Conservation (phyloP, 2,329 filamentous ascomycete species). For the Colletotrichum sp. region DNA sequence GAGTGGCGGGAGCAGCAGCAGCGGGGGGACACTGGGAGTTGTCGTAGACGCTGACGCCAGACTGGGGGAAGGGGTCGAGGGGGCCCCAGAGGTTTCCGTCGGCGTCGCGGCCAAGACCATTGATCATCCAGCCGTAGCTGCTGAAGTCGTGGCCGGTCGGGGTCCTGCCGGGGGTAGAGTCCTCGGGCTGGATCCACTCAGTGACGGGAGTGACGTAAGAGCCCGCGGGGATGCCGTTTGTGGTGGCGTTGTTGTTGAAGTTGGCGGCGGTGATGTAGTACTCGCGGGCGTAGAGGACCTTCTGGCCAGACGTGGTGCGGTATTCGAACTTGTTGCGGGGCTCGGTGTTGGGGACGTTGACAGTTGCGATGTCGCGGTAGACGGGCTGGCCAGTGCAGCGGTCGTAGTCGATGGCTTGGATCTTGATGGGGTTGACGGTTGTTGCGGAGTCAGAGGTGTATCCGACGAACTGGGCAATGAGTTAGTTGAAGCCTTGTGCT, state of each 20-base stretch:
- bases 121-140: slow-evolving; percentile 33
- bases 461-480: slow-evolving; percentile 35
- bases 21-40: slow-evolving; percentile 9
- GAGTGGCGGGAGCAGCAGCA: background rate
- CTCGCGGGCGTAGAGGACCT: slow-evolving; percentile 43
- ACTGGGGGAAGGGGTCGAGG: slow-evolving; percentile 36
- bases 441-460: slow-evolving; percentile 36
- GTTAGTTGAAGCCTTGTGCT: background rate
- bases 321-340: slow-evolving; percentile 44
- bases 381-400: slow-evolving; percentile 44
- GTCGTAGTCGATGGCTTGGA: slow-evolving; percentile 45
- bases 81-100: slow-evolving; percentile 38
- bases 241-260: slow-evolving; percentile 31
- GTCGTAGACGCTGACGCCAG: slow-evolving; percentile 17
- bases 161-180: slow-evolving; percentile 37
- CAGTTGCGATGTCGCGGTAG: slow-evolving; percentile 37
- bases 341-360: slow-evolving; percentile 30
- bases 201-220: slow-evolving; percentile 44
- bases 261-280: slow-evolving; percentile 40
- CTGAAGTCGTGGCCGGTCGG: slow-evolving; percentile 38
- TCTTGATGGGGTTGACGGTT: slow-evolving; percentile 34
- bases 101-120: slow-evolving; percentile 33
- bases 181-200: slow-evolving; percentile 49
- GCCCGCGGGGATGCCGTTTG: slow-evolving; percentile 43
- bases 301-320: slow-evolving; percentile 30